Base-by-base conservation (phyloP, 148 eudicot species). In the Cornus kousa region DNA sequence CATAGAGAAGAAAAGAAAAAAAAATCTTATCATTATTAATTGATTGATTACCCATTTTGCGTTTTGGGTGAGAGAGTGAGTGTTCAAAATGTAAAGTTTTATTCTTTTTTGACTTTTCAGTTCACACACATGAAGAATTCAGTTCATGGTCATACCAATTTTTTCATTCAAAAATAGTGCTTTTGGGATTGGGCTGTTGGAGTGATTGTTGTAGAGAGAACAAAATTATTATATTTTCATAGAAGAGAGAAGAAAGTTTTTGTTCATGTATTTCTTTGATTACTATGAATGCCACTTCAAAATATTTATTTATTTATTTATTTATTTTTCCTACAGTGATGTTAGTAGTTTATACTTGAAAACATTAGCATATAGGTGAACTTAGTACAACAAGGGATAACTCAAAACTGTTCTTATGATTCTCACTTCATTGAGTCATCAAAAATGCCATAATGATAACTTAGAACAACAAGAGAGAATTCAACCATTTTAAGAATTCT, bases 21-120 rank as follows among this genome's bases (percentile, higher is more conserved):
- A 53, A 64, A 82, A 62, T 73, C n/a, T 4, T 55, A 55, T 6
- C 77, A 70, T 68, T 69, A 39, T 73, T 80, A 82, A 24, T 79
- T 79, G 67, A 57, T 67, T 77, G 81, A 48, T 69, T 28, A 73
- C 32, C 73, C 40, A 74, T 77, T 33, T 80, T 76, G 13, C n/a
- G 68, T 74, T n/a, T 66, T 76, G 78, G 82, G 84, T 74, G 83
- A 80, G 83, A 74, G 39, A 72, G 75, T 81, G 85, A 76, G 83
- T 68, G 74, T 67, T 67, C 64, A 50, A 68, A 71, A 72, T 81
- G 82, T 74, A 78, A 81, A 78, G 75, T 74, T 46, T 73, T 64
- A 50, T 78, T 78, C 8, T 64, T 24, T 83, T 70, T 10, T 55
- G 35, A 33, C 12, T 22, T 1, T 72, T 50, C 57, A 50, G 66